Evolutionary conservation across 306 rosid species (phyloP), one percentile per base, ranked within the genome.

Genomic region (Hippophae rhamnoides): DNA sequence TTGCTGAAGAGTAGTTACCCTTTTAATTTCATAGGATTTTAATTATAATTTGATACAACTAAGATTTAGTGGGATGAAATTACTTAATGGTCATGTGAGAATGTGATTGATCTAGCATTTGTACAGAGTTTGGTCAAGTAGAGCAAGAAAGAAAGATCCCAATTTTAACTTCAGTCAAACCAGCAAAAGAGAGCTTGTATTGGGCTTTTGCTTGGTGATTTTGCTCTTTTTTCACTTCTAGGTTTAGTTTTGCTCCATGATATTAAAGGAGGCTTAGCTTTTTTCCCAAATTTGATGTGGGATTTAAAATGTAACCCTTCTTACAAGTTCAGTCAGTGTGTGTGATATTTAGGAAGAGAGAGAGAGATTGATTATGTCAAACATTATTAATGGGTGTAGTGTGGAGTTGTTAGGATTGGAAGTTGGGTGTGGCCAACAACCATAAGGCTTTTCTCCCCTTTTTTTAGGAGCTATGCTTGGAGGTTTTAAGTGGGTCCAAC

Each of bases 381-480:
- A 51, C 3, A 70, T 70, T 62, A 66, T 70, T 62, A 58, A 67
- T 68, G 50, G 14, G 67, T 65, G 63, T 64, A 78, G 80, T 79
- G 74, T 74, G 83, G 77, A 78, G 87, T 84, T 70, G 89, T 82
- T 84, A 74, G 61, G 77, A 72, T 74, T 62, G 77, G 79, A 59
- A 52, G 84, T 76, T 80, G 56, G 81, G 82, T 76, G 75, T 66
- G 81, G 70, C 87, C 82, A 81, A 79, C 92, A 80, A 79, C 85
- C 83, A 76, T 56, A 72, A 72, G 80, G 77, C 75, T 62, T 13
- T 31, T 31, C 38, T 31, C 38, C 38, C 38, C 5, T 31, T 31
- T 64, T 51, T 63, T 64, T 56, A 63, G 71, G 77, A 76, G 73
- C 73, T 11, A 9, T 67, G 76, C 72, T 64, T 81, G 80, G 82